Conservation (phyloP, 2,329 filamentous ascomycete species). For the Arachnopeziza araneosa region DNA sequence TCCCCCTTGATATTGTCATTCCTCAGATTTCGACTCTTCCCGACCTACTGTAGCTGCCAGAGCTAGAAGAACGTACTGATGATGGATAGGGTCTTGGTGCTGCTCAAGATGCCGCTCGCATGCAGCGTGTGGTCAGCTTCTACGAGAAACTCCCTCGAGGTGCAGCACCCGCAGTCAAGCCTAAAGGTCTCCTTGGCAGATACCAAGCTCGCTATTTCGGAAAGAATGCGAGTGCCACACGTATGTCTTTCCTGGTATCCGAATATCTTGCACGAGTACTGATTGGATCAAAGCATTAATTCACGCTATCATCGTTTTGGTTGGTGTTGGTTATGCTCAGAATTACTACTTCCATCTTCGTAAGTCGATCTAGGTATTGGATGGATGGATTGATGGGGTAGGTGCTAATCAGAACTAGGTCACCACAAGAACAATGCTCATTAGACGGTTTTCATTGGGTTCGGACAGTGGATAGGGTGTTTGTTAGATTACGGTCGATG, state of each 20-base stretch:
- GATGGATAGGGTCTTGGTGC: slow-evolving; percentile 78
- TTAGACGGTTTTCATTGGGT: slow-evolving; percentile 45
- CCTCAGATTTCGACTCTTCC: background rate
- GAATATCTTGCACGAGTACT: slow-evolving; percentile 15
- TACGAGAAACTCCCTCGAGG: slow-evolving; percentile 98
- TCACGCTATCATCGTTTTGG: slow-evolving; percentile 73
- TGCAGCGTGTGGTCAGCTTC: slow-evolving; percentile 97
- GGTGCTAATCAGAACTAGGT: slow-evolving; percentile 48
- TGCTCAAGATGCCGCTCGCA: slow-evolving; percentile 91
- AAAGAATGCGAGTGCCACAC: slow-evolving; percentile 82
- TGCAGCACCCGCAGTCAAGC: slow-evolving; percentile 74
- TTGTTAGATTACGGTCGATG: slow-evolving; percentile 25
- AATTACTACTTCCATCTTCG: slow-evolving; percentile 99
- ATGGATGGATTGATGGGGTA: background rate
- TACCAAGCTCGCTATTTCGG: slow-evolving; percentile 94
- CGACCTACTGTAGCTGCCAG: background rate
- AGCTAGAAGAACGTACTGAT: slow-evolving; percentile 29
- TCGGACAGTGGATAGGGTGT: background rate
- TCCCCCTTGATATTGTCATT: background rate
- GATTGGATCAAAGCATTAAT: slow-evolving; percentile 62
- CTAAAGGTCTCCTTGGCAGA: slow-evolving; percentile 75
- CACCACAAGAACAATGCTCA: slow-evolving; percentile 99
- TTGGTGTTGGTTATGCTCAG: slow-evolving; percentile 85
- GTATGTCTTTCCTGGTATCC: slow-evolving; percentile 53
- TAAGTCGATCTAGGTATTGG: slow-evolving; percentile 54